Conservation (phyloP, 371 early-diverging fungal genomes). For the Aphelidium insulamus region DNA sequence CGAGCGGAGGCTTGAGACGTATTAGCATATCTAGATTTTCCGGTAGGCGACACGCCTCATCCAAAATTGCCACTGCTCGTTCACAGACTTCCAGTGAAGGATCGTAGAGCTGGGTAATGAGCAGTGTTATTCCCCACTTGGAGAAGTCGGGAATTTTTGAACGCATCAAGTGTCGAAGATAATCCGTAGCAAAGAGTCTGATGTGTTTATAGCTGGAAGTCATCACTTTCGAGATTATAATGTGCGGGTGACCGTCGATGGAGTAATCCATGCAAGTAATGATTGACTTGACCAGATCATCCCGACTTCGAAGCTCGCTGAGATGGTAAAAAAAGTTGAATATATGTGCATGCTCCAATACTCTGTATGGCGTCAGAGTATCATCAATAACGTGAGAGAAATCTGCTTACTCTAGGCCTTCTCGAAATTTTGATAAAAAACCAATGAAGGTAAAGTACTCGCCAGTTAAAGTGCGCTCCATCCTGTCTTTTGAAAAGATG, state of each 20-base stretch:
- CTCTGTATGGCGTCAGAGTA: neutral
- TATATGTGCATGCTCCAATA: constrained; percentile 51
- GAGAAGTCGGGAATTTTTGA: constrained; percentile 30
- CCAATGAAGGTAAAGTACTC: constrained; percentile 63
- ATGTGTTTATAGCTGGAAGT: constrained; percentile 49
- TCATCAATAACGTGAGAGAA: neutral
- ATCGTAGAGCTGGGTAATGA: constrained; percentile 62
- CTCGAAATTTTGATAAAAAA: constrained; percentile 28
- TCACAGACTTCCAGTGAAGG: constrained; percentile 48
- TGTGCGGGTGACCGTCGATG: constrained; percentile 58
- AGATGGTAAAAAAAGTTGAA: constrained; percentile 56
- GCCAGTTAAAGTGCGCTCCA: constrained; percentile 42
- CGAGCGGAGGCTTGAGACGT: constrained; percentile 38
- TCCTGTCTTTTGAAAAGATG: constrained; percentile 46
- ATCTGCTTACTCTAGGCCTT: constrained; percentile 27
- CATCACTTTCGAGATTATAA: constrained; percentile 57
- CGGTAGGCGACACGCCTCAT: constrained; percentile 41
- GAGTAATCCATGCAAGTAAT: constrained; percentile 46
- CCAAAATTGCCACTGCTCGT: constrained; percentile 40
- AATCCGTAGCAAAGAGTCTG: constrained; percentile 50
- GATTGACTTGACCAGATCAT: constrained; percentile 53
- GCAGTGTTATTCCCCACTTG: constrained; percentile 49
- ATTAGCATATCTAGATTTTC: constrained; percentile 41
- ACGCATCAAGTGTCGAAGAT: constrained; percentile 36
- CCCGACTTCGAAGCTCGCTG: constrained; percentile 52